Evolutionary conservation across 164 flowering plant genomes (phyloP).

Genomic region (Piper betle): DNA sequence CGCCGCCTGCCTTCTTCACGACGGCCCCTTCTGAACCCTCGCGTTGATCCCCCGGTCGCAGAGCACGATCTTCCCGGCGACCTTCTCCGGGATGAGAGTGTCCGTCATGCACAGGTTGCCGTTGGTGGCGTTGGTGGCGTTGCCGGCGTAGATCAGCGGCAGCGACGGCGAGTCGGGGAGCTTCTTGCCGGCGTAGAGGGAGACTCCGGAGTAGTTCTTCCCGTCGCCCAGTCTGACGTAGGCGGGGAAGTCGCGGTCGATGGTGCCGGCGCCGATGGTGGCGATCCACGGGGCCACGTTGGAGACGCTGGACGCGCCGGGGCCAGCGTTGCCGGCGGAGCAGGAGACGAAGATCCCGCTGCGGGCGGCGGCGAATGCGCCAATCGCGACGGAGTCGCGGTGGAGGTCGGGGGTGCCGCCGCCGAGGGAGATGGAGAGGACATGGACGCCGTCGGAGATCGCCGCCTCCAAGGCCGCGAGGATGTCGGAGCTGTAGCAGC

Average conservation of each 20-base stretch:
- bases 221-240: slow-evolving; percentile 51
- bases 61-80: slow-evolving; percentile 68
- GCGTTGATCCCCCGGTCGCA: slow-evolving; percentile 64
- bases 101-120: slow-evolving; percentile 51
- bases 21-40: slow-evolving; percentile 46
- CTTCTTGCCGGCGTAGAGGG: slow-evolving; percentile 50
- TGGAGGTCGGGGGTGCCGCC: slow-evolving; percentile 45
- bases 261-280: slow-evolving; percentile 77
- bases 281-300: slow-evolving; percentile 94
- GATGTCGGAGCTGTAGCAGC: slow-evolving; percentile 69
- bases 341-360: slow-evolving; percentile 73
- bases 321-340: slow-evolving; percentile 88
- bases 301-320: slow-evolving; percentile 30
- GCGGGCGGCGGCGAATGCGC: slow-evolving; percentile 53
- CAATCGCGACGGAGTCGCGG: slow-evolving; percentile 56
- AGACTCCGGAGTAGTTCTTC: slow-evolving; percentile 44
- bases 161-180: slow-evolving; percentile 14
- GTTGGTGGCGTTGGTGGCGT: slow-evolving; percentile 29
- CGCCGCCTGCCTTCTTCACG: slow-evolving; percentile 75
- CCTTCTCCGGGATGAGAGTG: slow-evolving; percentile 38
- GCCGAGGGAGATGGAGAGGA: slow-evolving; percentile 81
- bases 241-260: slow-evolving; percentile 88
- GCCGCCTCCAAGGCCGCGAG: slow-evolving; percentile 68
- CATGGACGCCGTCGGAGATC: slow-evolving; percentile 60
- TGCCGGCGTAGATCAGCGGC: slow-evolving; percentile 51